Base-by-base conservation (phyloP, 352 stramenopile species). In the Globisporangium megalacanthum region DNA sequence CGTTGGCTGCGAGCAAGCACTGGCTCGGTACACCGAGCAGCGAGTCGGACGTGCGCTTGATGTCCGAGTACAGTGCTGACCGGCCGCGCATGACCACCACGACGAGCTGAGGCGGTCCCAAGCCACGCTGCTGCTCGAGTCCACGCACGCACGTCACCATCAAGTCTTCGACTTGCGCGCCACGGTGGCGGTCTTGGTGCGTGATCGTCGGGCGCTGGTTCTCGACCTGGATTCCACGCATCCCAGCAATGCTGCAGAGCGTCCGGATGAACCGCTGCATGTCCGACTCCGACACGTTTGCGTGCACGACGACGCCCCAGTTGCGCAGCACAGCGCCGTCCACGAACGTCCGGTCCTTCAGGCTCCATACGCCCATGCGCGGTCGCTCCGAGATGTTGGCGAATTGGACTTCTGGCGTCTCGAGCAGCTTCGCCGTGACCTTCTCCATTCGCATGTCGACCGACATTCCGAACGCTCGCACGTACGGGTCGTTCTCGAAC, bases 21-120 rank as follows among this genome's bases (percentile, higher is more conserved):
- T 94, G 81, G 41, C 69, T 86, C 19, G 75, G 74, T 9, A 94
- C 73, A 25, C 79, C 81, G 33, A 92, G 58, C 36, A 83, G 56
- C 8, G 63, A 79, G 66, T 94, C 81, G 0, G 77, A 88, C 46
- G 84, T 71, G 36, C 75, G 73, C 68, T 94, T 94, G 39, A 94
- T 77, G n/a, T 88, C 75, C 5, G 58, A 60, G 49, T 91, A 91
- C 0, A 69, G 69, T 19, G 68, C 57, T 54, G 58, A 66, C 56
- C 74, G 75, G 39, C 73, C 62, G 13, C 73, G 58, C 49, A 81
- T 83, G 39, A 86, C 73, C 52, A 87, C 72, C 58, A 86, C 75
- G 4, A 91, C 74, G 0, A 91, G 58, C 46, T 88, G 70, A 29
- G 75, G 65, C 17, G 65, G 59, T 5, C 62, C 59, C 37, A 61